Conservation (phyloP, 108 stramenopile genomes). For the Cyclotella choctawhatcheeana region DNA sequence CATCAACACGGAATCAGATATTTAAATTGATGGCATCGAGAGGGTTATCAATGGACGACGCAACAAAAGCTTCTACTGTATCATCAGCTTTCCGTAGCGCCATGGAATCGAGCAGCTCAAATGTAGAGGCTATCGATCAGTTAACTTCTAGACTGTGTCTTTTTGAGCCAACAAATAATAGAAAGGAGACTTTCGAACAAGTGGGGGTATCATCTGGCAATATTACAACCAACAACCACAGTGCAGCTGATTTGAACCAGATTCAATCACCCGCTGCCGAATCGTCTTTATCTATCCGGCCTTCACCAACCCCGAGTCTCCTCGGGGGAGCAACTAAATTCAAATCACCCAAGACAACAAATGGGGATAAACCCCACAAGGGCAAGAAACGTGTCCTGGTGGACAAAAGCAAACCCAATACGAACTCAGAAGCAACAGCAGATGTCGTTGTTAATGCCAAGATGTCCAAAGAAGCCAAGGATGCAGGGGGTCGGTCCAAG, state of each 20-base stretch:
- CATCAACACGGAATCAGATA: slow-evolving; percentile 37
- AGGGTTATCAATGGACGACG: slow-evolving; percentile 64
- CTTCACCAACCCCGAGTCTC: not conserved
- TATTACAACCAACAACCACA: slow-evolving; percentile 12
- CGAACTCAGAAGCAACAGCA: slow-evolving; percentile 4
- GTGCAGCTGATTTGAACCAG: slow-evolving; percentile 2
- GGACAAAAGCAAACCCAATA: slow-evolving; percentile 20
- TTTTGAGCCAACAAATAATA: slow-evolving; percentile 18
- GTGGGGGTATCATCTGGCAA: slow-evolving; percentile 15
- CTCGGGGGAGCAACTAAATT: not conserved
- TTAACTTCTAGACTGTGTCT: slow-evolving; percentile 50
- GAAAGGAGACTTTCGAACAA: slow-evolving; percentile 11
- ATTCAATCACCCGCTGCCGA: not conserved
- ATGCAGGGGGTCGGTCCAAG: slow-evolving; percentile 26
- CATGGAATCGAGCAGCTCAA: slow-evolving; percentile 10
- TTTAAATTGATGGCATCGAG: slow-evolving; percentile 62
- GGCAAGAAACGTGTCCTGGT: slow-evolving; percentile 17
- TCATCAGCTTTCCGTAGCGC: slow-evolving; percentile 56
- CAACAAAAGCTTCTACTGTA: slow-evolving; percentile 63
- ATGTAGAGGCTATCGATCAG: slow-evolving; percentile 57
- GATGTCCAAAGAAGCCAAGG: slow-evolving; percentile 32
- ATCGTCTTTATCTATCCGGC: not conserved
- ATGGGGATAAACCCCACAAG: slow-evolving; percentile 6
- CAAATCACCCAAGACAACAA: slow-evolving; percentile 35
- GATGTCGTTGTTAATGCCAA: slow-evolving; percentile 47